phyloP scores from a whole-genome alignment of 179 eudicot species.

The Beta macrorhiza region DNA sequence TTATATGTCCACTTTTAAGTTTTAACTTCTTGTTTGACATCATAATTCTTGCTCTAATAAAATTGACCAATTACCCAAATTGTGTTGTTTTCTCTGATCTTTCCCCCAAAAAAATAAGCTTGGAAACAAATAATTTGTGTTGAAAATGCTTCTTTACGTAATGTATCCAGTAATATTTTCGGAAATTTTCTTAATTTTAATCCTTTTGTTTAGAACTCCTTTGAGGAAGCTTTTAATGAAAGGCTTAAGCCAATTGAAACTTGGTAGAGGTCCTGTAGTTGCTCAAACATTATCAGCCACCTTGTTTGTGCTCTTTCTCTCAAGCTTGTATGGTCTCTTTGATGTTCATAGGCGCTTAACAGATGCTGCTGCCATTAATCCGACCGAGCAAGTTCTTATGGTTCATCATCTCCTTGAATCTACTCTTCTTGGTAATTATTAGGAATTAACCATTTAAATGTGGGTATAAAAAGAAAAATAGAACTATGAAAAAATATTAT shows the following conservation, averaged over 20 bases:
- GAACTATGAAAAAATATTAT: no score
- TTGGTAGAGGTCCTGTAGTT: constrained; percentile 56
- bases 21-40: no score
- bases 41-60: no score
- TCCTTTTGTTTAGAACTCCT: constrained; percentile 54
- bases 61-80: no score
- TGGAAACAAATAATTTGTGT: background rate
- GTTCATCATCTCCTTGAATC: constrained; percentile 66
- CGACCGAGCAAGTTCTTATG: constrained; percentile 71
- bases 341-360: constrained; percentile 34
- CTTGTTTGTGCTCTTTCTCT: constrained; percentile 41
- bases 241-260: constrained; percentile 48
- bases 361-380: constrained; percentile 40
- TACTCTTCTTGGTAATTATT: constrained; percentile 53
- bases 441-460: background rate
- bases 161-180: constrained; percentile 43
- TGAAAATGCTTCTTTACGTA: constrained; percentile 46
- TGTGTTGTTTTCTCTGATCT: no score
- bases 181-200: constrained; percentile 47
- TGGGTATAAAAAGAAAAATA: no score
- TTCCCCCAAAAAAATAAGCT: background rate
- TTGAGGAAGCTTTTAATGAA: constrained; percentile 40
- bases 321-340: constrained; percentile 42
- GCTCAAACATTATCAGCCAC: constrained; percentile 51
- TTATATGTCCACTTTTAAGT: no score